A percentile compares a stretch with the other conserved stretches of the same genome.
phyloP scores from a whole-genome alignment of 2,329 filamentous ascomycete genomes.

The Raffaelea albimanens region DNA sequence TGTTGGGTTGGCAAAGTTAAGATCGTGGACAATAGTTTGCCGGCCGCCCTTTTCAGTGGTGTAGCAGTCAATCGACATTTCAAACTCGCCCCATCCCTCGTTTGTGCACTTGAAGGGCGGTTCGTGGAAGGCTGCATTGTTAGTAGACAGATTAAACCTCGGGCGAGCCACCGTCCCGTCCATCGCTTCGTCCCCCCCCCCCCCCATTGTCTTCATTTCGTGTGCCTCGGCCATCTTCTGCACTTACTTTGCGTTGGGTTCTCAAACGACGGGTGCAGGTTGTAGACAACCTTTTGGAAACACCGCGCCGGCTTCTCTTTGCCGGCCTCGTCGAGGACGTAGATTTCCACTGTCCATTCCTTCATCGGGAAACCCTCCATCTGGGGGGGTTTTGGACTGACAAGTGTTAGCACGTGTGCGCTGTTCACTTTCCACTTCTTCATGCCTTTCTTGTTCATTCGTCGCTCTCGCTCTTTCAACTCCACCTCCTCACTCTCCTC shows the following conservation, averaged over 20 bases:
- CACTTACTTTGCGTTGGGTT: slow-evolving; percentile 74
- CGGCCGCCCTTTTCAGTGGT: slow-evolving; percentile 81
- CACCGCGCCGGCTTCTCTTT: slow-evolving; percentile 73
- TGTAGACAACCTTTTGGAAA: slow-evolving; percentile 89
- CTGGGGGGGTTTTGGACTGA: slow-evolving; percentile 68
- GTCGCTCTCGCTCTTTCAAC: no score
- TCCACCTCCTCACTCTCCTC: no score
- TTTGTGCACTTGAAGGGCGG: slow-evolving; percentile 85
- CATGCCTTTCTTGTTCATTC: no score
- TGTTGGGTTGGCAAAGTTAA: slow-evolving; percentile 74
- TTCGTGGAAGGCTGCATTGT: slow-evolving; percentile 58
- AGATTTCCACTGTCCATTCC: slow-evolving; percentile 81
- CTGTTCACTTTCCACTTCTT: no score
- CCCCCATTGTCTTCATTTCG: neutral
- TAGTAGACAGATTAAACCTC: no score
- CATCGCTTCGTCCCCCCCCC: neutral
- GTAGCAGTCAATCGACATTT: slow-evolving; percentile 78
- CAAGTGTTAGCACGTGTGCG: slow-evolving; percentile 6
- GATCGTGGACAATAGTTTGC: slow-evolving; percentile 70
- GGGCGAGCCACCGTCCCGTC: no score
- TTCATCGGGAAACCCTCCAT: slow-evolving; percentile 88
- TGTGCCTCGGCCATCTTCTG: no score
- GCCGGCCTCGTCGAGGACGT: slow-evolving; percentile 74
- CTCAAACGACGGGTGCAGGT: slow-evolving; percentile 87
- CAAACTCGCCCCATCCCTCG: slow-evolving; percentile 98